Percentiles rank a stretch among this genome's conserved stretches.
Evolutionary conservation across 345 rosid species (phyloP).

Genomic region (Lepidium africanum): DNA sequence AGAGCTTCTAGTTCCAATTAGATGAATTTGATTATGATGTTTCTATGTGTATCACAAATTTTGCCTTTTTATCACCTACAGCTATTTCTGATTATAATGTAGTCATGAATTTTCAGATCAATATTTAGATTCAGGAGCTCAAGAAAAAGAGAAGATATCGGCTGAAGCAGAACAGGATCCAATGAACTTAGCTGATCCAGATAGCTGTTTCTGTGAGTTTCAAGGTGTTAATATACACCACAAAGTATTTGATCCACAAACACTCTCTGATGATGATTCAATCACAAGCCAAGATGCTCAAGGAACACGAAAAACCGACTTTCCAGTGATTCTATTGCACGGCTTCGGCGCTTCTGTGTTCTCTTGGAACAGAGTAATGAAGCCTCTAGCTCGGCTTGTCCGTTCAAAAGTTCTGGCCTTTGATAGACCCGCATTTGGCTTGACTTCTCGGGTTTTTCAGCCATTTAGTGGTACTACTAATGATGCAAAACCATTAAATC

Average conservation of each 20-base stretch:
- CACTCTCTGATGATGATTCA: constrained; percentile 18
- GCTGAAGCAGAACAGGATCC: constrained; percentile 80
- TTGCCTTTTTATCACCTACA: neutral
- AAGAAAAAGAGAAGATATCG: constrained; percentile 33
- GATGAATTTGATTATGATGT: neutral
- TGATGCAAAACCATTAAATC: constrained; percentile 49
- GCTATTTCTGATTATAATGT: neutral
- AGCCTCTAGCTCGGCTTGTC: constrained; percentile 50
- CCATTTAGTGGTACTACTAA: constrained; percentile 13
- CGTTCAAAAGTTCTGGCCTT: constrained; percentile 76
- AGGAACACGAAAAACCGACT: constrained; percentile 18
- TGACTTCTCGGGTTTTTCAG: constrained; percentile 58
- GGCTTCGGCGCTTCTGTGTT: constrained; percentile 94
- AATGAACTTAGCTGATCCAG: constrained; percentile 63
- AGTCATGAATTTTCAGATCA: constrained; percentile 29
- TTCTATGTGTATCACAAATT: neutral
- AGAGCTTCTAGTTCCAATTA: neutral
- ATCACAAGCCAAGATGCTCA: neutral
- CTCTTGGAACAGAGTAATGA: constrained; percentile 77
- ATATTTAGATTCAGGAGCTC: constrained; percentile 29
- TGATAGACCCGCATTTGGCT: constrained; percentile 88
- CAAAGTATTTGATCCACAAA: constrained; percentile 45
- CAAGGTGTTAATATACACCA: constrained; percentile 70
- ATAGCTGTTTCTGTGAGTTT: constrained; percentile 87
- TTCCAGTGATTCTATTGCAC: constrained; percentile 72